phyloP scores from a whole-genome alignment of 2,329 filamentous ascomycete species.

The Atkinsonella texensis region DNA sequence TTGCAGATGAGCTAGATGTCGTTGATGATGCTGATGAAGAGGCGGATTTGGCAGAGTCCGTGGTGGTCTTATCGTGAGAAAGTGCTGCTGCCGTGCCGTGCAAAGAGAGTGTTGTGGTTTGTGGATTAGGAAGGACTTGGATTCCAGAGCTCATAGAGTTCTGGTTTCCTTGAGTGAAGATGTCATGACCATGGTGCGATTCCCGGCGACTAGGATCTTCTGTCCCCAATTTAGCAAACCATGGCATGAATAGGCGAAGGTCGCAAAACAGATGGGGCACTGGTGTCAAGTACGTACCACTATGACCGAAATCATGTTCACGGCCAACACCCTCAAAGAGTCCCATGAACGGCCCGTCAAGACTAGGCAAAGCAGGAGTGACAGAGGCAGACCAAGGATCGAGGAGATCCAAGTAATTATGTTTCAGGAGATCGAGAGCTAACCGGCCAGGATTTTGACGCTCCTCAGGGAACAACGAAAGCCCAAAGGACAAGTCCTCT shows the following conservation, averaged over 20 bases:
- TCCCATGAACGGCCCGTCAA: conserved; percentile 1
- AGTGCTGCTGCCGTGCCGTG: conserved; percentile 2
- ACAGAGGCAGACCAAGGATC: neutral
- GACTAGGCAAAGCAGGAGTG: neutral
- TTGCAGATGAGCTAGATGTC: neutral
- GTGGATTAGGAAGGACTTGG: neutral
- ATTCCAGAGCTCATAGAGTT: conserved; percentile 4
- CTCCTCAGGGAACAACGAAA: neutral
- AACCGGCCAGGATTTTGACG: neutral
- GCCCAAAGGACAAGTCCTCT: neutral
- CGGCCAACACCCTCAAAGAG: conserved; percentile 2
- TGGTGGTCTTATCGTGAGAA: conserved; percentile 2
- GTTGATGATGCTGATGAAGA: neutral
- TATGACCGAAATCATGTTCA: neutral
- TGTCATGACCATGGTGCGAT: conserved; percentile 1
- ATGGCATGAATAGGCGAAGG: neutral
- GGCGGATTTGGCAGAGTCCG: neutral
- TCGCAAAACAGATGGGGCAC: neutral
- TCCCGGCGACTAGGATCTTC: no score
- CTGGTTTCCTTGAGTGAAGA: neutral
- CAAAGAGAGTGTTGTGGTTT: neutral
- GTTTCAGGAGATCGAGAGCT: neutral
- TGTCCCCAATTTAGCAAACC: no score
- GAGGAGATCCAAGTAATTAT: neutral
- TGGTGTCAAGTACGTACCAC: neutral